These are phyloP conservation scores for Aquilaria agallochum DNA, from an alignment of 441 rosid species.

Conservation along the genomic window DNA sequence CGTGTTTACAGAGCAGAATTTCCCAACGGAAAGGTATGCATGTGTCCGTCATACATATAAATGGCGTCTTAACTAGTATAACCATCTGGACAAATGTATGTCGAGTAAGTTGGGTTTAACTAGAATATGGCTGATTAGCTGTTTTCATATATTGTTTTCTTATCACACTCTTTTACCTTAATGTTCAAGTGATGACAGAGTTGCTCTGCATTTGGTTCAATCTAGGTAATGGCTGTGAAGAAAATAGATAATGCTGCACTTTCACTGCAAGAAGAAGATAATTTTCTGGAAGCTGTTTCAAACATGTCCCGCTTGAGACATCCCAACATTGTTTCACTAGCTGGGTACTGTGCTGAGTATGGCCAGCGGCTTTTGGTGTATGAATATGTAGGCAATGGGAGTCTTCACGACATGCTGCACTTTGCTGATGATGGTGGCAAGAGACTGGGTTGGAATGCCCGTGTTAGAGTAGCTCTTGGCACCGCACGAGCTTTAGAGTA, in stretches of 20 bases:
- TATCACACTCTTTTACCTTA: not conserved
- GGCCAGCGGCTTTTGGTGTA: conserved; percentile 92
- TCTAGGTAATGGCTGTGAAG: conserved; percentile 79
- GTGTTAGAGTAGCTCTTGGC: conserved; percentile 96
- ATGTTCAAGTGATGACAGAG: conserved; percentile 7
- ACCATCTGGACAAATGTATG: no score
- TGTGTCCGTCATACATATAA: not conserved
- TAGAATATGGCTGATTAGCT: no score
- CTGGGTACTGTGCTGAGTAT: conserved; percentile 91
- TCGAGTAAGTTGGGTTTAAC: no score
- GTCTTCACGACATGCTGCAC: conserved; percentile 81
- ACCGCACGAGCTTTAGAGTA: conserved; percentile 98
- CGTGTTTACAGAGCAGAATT: conserved; percentile 94
- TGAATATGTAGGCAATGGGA: conserved; percentile 66
- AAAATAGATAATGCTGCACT: conserved; percentile 89
- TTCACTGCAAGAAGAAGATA: conserved; percentile 88
- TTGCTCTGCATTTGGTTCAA: conserved; percentile 13
- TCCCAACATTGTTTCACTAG: conserved; percentile 75
- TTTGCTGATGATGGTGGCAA: conserved; percentile 68
- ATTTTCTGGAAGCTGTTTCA: conserved; percentile 86
- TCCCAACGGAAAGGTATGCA: conserved; percentile 73
- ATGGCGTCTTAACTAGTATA: not conserved
- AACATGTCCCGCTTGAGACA: conserved; percentile 92
- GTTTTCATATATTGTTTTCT: no score
- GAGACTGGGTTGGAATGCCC: conserved; percentile 82